Percentiles rank a stretch among this genome's conserved stretches.
phyloP scores from a whole-genome alignment of 768 basidiomycete species.

The Mycena haematopus region DNA sequence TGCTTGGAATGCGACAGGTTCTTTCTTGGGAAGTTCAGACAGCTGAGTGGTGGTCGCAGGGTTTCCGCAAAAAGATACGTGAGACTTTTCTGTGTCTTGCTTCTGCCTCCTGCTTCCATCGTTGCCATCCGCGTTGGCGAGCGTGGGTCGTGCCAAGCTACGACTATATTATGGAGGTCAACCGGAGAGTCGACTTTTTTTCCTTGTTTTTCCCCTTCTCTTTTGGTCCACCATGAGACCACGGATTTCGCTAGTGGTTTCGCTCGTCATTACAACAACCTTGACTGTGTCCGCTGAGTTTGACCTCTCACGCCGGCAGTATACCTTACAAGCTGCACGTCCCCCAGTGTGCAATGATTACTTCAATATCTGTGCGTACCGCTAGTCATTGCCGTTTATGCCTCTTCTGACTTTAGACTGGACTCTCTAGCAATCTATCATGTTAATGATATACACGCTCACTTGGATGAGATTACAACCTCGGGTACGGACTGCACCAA shows the following conservation, averaged over 20 bases:
- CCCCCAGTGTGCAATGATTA: conserved; percentile 5
- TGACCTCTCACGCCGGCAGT: conserved; percentile 3
- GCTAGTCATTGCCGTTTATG: neutral
- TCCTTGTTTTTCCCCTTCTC: neutral
- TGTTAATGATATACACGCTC: conserved; percentile 53
- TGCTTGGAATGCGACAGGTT: too few species aligned
- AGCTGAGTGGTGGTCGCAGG: too few species aligned
- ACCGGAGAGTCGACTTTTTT: neutral
- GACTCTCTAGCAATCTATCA: conserved; percentile 41
- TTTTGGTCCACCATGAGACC: conserved; percentile 14
- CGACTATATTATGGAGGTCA: neutral
- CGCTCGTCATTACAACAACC: conserved; percentile 5
- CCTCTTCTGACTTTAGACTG: conserved; percentile 7
- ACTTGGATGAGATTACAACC: conserved; percentile 46
- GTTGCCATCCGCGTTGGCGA: too few species aligned
- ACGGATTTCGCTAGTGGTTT: neutral
- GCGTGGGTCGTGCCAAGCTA: too few species aligned
- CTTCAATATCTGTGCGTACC: conserved; percentile 21
- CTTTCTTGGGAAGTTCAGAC: too few species aligned
- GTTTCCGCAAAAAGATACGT: neutral
- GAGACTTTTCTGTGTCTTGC: neutral
- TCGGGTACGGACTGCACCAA: conserved; percentile 47
- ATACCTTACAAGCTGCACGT: neutral
- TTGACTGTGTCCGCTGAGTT: conserved; percentile 6
- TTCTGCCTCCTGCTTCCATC: too few species aligned